These are phyloP conservation scores for Leccinellum albellum DNA, from an alignment of 768 basidiomycete species.

Conservation along the genomic window DNA sequence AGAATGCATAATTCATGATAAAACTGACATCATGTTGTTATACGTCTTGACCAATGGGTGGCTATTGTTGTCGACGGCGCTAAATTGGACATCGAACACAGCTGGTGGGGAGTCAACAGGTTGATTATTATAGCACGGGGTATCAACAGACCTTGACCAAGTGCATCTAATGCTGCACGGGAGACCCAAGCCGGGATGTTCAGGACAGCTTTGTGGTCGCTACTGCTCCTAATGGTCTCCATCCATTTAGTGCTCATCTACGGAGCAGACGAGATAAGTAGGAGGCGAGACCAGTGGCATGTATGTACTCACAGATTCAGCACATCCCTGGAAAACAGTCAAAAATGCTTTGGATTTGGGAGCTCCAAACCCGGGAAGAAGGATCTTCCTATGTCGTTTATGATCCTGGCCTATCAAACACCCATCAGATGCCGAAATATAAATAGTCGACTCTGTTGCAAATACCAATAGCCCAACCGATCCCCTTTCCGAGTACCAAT, in stretches of 20 bases:
- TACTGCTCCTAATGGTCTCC: not conserved
- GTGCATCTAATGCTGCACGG: constrained; percentile 24
- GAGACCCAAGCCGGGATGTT: not conserved
- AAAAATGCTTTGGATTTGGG: constrained; percentile 50
- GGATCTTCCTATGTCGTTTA: constrained; percentile 50
- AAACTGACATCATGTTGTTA: constrained; percentile 10
- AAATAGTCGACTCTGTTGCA: not conserved
- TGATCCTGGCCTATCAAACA: constrained; percentile 36
- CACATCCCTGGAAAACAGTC: constrained; percentile 42
- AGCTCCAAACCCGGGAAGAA: constrained; percentile 52
- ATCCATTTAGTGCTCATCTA: not conserved
- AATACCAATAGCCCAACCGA: not conserved
- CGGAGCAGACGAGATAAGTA: not conserved
- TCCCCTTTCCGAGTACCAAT: not conserved
- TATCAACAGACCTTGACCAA: constrained; percentile 40
- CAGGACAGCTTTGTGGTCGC: not conserved
- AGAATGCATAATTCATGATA: constrained; percentile 1
- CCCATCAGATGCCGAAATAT: not conserved
- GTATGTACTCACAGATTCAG: constrained; percentile 18
- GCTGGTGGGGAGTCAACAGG: not conserved
- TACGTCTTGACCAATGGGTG: constrained; percentile 12
- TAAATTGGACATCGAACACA: constrained; percentile 46
- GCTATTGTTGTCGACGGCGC: constrained; percentile 8
- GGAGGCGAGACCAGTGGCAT: not conserved
- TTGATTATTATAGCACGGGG: not conserved